Conservation (phyloP, 2,329 filamentous ascomycete species). For the Alternaria atra region DNA sequence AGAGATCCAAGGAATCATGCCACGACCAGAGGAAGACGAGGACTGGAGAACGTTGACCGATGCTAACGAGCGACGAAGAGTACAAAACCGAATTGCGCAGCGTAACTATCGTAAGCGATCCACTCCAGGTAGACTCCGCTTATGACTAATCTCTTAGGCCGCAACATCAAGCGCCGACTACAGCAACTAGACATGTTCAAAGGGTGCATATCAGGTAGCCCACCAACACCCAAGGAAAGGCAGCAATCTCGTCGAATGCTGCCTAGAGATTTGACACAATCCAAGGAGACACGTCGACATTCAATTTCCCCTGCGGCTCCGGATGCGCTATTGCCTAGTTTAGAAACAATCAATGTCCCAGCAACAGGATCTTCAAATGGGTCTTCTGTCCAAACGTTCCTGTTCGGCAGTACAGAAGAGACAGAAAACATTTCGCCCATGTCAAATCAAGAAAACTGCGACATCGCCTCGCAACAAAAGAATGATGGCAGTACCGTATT, state of each 20-base stretch:
- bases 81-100: slow-evolving; percentile 11
- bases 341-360: not conserved
- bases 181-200: slow-evolving; percentile 10
- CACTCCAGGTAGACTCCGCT: not conserved
- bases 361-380: not conserved
- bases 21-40: not conserved
- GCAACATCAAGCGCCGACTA: slow-evolving; percentile 8
- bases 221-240: not conserved
- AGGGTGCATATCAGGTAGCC: not conserved
- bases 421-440: not conserved
- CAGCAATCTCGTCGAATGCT: not conserved
- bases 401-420: not conserved
- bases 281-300: not conserved
- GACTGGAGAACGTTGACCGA: slow-evolving; percentile 11
- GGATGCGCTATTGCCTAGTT: not conserved
- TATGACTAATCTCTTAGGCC: slow-evolving; percentile 6
- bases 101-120: slow-evolving; percentile 9
- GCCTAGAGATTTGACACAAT: not conserved
- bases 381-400: not conserved
- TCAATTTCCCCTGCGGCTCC: not conserved
- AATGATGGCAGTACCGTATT: not conserved
- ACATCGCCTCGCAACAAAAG: not conserved
- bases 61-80: slow-evolving; percentile 10
- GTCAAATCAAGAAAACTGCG: not conserved
- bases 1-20: not conserved